phyloP scores from a whole-genome alignment of 306 rosid genomes.

The Pueraria montana region DNA sequence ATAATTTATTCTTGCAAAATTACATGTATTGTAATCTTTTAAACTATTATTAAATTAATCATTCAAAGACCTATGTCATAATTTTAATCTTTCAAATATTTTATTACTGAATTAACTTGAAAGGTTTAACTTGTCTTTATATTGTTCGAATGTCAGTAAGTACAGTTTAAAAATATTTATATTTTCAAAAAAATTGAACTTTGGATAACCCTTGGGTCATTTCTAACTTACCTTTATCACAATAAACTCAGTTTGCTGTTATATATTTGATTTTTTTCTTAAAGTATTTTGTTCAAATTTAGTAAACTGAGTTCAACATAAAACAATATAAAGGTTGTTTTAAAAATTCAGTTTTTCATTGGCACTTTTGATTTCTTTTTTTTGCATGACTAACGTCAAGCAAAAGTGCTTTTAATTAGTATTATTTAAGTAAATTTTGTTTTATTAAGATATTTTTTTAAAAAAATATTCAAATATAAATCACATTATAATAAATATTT shows the following conservation, averaged over 20 bases:
- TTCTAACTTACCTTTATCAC: too few relatives aligned
- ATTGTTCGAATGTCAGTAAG: background rate
- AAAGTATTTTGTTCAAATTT: too few relatives aligned
- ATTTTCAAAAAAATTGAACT: too few relatives aligned
- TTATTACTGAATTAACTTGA: background rate
- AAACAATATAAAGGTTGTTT: too few relatives aligned
- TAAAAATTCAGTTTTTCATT: too few relatives aligned
- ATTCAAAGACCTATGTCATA: background rate
- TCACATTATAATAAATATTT: background rate
- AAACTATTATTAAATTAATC: background rate
- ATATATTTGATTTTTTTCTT: too few relatives aligned
- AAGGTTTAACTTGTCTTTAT: slow-evolving; percentile 7
- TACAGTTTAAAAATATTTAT: background rate
- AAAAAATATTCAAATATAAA: background rate
- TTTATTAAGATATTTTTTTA: background rate
- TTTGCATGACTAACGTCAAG: too few relatives aligned
- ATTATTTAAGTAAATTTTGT: too few relatives aligned
- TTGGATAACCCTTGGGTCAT: background rate
- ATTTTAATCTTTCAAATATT: background rate
- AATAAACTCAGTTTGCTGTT: too few relatives aligned
- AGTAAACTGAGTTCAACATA: background rate
- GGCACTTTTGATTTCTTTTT: background rate
- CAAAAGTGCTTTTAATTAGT: too few relatives aligned
- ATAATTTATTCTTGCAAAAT: slow-evolving; percentile 1
- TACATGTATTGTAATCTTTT: background rate